A percentile compares a stretch with the other conserved stretches of the same genome.
Conservation (phyloP, 805 yeast genomes). For the Kuraishia ogatae region DNA sequence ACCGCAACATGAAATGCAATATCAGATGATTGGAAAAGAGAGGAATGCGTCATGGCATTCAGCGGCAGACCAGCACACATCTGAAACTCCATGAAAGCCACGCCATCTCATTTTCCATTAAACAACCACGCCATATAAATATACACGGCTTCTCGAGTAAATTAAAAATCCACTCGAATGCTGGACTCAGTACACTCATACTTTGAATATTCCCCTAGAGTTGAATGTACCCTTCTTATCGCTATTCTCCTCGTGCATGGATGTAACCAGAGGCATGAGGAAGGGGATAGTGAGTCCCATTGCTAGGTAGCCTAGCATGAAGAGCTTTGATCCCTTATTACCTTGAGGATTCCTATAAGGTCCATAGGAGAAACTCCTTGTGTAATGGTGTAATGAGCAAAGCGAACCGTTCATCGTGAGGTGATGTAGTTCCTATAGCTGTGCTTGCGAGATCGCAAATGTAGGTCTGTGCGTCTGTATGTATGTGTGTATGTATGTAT, state of each 20-base stretch:
- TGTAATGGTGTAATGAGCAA: not conserved
- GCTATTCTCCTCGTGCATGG: not conserved
- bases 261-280: conserved; percentile 3
- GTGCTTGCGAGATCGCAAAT: no score
- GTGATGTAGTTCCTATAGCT: not conserved
- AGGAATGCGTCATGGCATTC: not conserved
- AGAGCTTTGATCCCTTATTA: conserved; percentile 10
- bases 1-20: not conserved
- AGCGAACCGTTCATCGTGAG: not conserved
- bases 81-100: not conserved
- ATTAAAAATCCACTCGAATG: no score
- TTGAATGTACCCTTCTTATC: not conserved
- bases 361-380: not conserved
- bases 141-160: not conserved
- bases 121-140: not conserved
- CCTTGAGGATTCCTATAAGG: not conserved
- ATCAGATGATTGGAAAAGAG: not conserved
- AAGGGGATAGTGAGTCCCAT: conserved; percentile 26
- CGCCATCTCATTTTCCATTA: not conserved
- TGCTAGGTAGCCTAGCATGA: conserved; percentile 21
- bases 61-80: not conserved
- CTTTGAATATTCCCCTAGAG: not conserved
- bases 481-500: not conserved
- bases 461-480: not conserved
- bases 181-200: not conserved